Evolutionary conservation across 2,329 filamentous ascomycete species (phyloP).

Genomic region (Pseudogymnoascus sp.): DNA sequence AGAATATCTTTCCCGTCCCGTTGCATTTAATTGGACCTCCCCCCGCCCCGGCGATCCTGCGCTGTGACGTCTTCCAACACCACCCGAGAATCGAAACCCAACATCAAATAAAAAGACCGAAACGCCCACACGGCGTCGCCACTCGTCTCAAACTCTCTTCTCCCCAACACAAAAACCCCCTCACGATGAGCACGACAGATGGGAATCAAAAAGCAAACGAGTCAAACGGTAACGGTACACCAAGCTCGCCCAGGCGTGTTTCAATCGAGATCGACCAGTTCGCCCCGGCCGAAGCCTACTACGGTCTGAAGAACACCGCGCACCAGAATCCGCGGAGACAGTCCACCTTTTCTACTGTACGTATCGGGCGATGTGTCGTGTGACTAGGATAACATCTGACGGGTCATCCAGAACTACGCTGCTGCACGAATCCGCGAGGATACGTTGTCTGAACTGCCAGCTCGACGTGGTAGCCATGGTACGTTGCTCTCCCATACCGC

Average conservation of each 20-base stretch:
- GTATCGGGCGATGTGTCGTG: not conserved
- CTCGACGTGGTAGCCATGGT: slow-evolving; percentile 29
- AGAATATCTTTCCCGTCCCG: not conserved
- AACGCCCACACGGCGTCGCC: not conserved
- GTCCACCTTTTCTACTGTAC: slow-evolving; percentile 28
- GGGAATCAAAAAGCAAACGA: not conserved
- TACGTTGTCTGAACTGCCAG: slow-evolving; percentile 13
- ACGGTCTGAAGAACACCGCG: slow-evolving; percentile 22
- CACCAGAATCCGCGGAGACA: slow-evolving; percentile 24
- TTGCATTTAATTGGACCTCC: not conserved
- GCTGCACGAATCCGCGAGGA: slow-evolving; percentile 16
- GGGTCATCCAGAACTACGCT: slow-evolving; percentile 16
- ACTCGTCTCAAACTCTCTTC: not conserved
- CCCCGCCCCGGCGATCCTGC: not conserved
- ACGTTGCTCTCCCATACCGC: slow-evolving; percentile 12
- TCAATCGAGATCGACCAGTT: slow-evolving; percentile 27
- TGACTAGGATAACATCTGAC: slow-evolving; percentile 21
- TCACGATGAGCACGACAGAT: slow-evolving; percentile 2
- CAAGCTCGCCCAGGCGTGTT: slow-evolving; percentile 8
- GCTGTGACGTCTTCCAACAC: not conserved
- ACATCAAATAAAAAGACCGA: not conserved
- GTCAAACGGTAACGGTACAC: not conserved
- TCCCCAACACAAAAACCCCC: no score
- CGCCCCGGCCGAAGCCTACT: slow-evolving; percentile 27
- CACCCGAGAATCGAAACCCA: not conserved